phyloP scores from a whole-genome alignment of 139 green algal genomes.

The Closterium sp. region DNA sequence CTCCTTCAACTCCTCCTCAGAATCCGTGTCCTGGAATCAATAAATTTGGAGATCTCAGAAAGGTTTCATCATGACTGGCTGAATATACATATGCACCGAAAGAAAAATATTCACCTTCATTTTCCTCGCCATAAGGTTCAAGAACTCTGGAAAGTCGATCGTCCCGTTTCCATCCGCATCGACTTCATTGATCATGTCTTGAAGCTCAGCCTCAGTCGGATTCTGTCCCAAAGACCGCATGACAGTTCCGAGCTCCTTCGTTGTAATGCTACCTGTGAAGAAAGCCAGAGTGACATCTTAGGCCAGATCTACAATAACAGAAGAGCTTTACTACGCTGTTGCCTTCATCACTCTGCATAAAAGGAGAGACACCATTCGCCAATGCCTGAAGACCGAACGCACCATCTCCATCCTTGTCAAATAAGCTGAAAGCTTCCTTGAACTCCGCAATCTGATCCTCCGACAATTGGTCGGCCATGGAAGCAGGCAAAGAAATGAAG shows the following conservation, averaged over 20 bases:
- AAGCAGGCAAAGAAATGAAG: neutral
- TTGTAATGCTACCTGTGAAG: slow-evolving; percentile 59
- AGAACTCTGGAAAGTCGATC: slow-evolving; percentile 99
- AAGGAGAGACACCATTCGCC: neutral
- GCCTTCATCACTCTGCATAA: neutral
- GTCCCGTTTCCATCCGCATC: slow-evolving; percentile 98
- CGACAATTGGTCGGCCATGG: slow-evolving; percentile 54
- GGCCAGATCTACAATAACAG: neutral
- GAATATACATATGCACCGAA: neutral
- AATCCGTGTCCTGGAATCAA: slow-evolving; percentile 67
- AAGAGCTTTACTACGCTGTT: neutral
- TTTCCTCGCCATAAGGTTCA: slow-evolving; percentile 96
- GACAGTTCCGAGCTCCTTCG: slow-evolving; percentile 96
- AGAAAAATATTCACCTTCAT: slow-evolving; percentile 79
- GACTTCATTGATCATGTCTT: slow-evolving; percentile 99
- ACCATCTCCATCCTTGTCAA: slow-evolving; percentile 93
- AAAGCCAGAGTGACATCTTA: neutral
- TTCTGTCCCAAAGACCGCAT: slow-evolving; percentile 99
- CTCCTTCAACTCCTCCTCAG: slow-evolving; percentile 96
- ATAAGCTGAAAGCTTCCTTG: slow-evolving; percentile 88
- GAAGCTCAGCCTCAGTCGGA: slow-evolving; percentile 97
- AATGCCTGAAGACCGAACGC: neutral
- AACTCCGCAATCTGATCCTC: slow-evolving; percentile 87
- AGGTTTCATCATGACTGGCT: neutral
- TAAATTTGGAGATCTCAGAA: no score